Percentiles rank a stretch among this genome's conserved stretches.
phyloP scores from a whole-genome alignment of 2,329 filamentous ascomycete genomes.

The Arachnomyces sp. region DNA sequence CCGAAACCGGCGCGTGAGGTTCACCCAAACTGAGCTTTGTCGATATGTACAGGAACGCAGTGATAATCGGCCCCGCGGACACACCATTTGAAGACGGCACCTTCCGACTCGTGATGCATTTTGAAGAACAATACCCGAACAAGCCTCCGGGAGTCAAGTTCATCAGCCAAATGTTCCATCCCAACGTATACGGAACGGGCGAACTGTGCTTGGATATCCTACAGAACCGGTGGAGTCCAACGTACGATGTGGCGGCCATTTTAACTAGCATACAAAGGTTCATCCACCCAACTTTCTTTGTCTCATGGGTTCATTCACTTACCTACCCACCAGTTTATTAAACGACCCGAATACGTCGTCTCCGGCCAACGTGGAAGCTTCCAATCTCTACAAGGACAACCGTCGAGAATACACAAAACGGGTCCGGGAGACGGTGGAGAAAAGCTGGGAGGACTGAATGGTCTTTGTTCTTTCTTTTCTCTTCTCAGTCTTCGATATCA shows the following conservation, averaged over 20 bases:
- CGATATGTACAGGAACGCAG: constrained; percentile 67
- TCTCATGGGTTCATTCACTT: constrained; percentile 3
- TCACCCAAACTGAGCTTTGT: constrained; percentile 19
- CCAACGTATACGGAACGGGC: constrained; percentile 94
- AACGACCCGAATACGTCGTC: constrained; percentile 99
- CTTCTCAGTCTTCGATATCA: constrained; percentile 2
- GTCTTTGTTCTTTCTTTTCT: constrained; percentile 38
- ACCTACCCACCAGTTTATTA: constrained; percentile 56
- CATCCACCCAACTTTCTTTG: constrained; percentile 7
- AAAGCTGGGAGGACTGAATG: constrained; percentile 88
- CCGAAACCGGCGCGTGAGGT: constrained; percentile 1
- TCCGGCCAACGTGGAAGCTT: constrained; percentile 94
- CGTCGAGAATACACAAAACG: constrained; percentile 92
- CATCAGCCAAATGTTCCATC: constrained; percentile 98
- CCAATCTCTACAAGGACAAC: constrained; percentile 97
- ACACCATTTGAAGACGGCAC: constrained; percentile 98
- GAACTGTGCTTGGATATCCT: constrained; percentile 95
- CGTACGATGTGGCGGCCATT: constrained; percentile 95
- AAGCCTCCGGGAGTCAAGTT: constrained; percentile 98
- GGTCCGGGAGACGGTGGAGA: constrained; percentile 93
- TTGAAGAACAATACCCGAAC: constrained; percentile 97
- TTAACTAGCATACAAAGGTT: constrained; percentile 97
- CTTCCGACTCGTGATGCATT: constrained; percentile 96
- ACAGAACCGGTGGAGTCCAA: constrained; percentile 97
- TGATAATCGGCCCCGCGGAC: constrained; percentile 93